Evolutionary conservation across 2,329 filamentous ascomycete genomes (phyloP), one percentile per base, ranked within the genome.

Genomic region (Trichoderma sp.): DNA sequence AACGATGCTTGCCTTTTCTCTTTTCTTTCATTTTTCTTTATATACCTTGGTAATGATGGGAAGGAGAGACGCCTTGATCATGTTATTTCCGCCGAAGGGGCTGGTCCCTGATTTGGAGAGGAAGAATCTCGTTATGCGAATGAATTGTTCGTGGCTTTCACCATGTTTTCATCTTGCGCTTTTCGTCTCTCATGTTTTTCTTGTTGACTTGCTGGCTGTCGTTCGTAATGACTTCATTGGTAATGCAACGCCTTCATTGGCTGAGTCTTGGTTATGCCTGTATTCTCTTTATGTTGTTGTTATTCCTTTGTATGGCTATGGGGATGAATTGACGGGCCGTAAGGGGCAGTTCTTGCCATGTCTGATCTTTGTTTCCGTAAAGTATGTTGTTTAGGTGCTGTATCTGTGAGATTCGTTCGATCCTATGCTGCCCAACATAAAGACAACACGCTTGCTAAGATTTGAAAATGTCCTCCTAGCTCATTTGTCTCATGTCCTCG

Each of bases 21-120:
- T 14, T 39, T 39, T 39, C 10, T 14, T 69, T 64, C 5, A 14
- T 14, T 3, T 39, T 39, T 39, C 3, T 14, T 69, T 64, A 72
- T 69, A 70, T 65, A 69, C 59, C 62, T 62, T 67, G 67, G 66
- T 69, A 69, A 73, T 71, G 47, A 52, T 59, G 61, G 60, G 65
- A 65, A 65, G 65, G 48, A 50, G 62, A 62, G 65, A 63, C 47
- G 62, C 56, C 34, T 55, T 56, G 60, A 61, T 66, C 50, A 45
- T 63, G 59, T 66, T 51, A 64, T 43, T 54, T 45, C 21, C 59
- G 61, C 39, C 62, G 50, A 51, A 39, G 12, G 39, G 62, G 65
- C 65, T 67, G 65, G 65, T 45, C 61, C 65, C 30, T 54, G 51
- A 62, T 19, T 57, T 59, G 64, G 59, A 52, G 54, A 66, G 68